Conservation (phyloP, 441 rosid genomes). For the Populus hybrid region DNA sequence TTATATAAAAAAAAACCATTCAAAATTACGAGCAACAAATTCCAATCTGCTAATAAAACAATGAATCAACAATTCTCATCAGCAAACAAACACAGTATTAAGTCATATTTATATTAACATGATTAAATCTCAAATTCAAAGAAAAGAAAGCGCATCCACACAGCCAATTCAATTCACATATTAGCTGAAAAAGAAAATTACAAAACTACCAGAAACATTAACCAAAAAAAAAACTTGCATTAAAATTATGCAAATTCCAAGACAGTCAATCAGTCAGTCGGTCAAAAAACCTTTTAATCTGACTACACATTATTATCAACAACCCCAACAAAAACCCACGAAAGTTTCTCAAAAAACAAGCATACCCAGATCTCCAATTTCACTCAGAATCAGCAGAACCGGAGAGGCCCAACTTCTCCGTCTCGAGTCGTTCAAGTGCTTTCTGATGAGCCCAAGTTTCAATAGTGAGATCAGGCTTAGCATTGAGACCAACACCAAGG, state of each 20-base stretch:
- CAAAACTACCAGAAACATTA: neutral
- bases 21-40: neutral
- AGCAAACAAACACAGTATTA: neutral
- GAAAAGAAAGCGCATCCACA: neutral
- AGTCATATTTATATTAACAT: neutral
- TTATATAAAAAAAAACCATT: too few species aligned
- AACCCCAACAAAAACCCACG: neutral
- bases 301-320: constrained; percentile 17
- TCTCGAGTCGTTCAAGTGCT: constrained; percentile 72
- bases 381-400: constrained; percentile 20
- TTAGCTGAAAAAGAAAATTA: neutral
- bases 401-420: constrained; percentile 35
- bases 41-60: neutral
- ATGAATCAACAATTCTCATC: neutral
- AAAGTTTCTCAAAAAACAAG: neutral
- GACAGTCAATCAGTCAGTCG: neutral
- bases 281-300: constrained; percentile 9
- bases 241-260: constrained; percentile 4
- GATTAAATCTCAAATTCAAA: neutral
- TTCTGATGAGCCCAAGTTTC: constrained; percentile 97
- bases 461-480: constrained; percentile 91
- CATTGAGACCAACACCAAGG: constrained; percentile 91
- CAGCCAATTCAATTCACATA: neutral
- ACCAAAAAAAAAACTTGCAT: neutral
- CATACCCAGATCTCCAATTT: neutral